phyloP scores from a whole-genome alignment of 1,139 yeast species.

The Tardiomyces blankii region DNA sequence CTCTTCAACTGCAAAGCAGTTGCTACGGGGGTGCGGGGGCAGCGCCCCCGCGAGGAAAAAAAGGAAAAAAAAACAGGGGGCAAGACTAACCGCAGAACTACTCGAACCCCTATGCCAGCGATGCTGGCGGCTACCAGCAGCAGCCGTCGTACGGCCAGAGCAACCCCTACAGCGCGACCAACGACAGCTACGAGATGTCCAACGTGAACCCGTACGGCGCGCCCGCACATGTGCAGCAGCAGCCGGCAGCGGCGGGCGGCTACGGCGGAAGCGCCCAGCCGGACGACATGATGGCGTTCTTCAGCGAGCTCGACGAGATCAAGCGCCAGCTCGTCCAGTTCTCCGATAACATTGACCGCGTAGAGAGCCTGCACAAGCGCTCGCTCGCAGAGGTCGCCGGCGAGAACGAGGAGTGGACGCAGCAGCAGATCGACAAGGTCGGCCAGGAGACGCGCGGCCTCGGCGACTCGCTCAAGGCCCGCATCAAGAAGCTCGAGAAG shows the following conservation, averaged over 20 bases:
- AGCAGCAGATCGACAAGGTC: slow-evolving; percentile 67
- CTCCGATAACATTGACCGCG: slow-evolving; percentile 63
- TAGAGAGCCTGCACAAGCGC: slow-evolving; percentile 72
- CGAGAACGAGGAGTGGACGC: slow-evolving; percentile 61
- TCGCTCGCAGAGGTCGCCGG: slow-evolving; percentile 71
- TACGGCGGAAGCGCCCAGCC: neutral
- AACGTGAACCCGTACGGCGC: neutral
- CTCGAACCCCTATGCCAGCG: neutral
- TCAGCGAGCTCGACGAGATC: slow-evolving; percentile 74
- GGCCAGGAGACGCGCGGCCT: slow-evolving; percentile 71
- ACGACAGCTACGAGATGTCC: neutral
- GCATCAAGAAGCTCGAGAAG: slow-evolving; percentile 70
- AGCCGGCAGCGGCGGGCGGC: neutral
- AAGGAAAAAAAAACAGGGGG: too few relatives aligned
- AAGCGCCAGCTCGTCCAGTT: slow-evolving; percentile 75
- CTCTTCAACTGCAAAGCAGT: too few relatives aligned
- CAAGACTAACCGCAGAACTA: neutral
- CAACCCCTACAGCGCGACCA: neutral
- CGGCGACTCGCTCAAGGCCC: slow-evolving; percentile 61
- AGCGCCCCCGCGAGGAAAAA: too few relatives aligned
- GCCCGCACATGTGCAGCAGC: neutral
- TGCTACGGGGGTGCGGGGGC: too few relatives aligned
- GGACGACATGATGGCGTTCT: slow-evolving; percentile 63
- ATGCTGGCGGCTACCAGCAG: neutral
- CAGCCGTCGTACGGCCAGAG: neutral